Evolutionary conservation across 306 rosid genomes (phyloP), one percentile per base, ranked within the genome.

Genomic region (Vigna hirtella): DNA sequence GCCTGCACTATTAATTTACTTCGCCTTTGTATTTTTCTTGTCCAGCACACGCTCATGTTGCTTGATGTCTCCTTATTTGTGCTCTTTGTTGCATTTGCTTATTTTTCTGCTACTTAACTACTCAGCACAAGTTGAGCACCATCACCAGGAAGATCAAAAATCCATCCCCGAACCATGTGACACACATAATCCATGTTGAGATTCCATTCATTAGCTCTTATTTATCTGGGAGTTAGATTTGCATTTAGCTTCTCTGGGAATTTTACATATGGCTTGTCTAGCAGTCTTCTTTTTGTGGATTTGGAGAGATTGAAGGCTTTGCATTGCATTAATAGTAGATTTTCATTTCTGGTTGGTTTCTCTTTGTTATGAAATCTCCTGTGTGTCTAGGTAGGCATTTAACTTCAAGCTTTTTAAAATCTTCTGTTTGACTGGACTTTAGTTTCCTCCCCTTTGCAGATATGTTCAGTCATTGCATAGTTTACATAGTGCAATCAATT

Each of bases 401-500:
- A 24, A 49, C 28, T 50, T 59, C 40, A 20, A 32, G 18, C 73
- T 34, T 7, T 53, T 15, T 5, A 10, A 51, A 63, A 75, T 30
- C 20, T 36, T 34, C 42, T 56, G 36, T 65, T 78, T 70, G 59
- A 45, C 77, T 82, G 32, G 53, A 22, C 17, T 32, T 28, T 77
- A 32, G n/a, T 50, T 70, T 61, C 67, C 7, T 24, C 53, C 49
- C 43, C 56, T 82, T 79, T 90, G 81, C 96, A 91, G 97, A 66
- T 73, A 79, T 34, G 61, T 68, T 58, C 95, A 87, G 75, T 92
- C 97, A 22, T 70, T 91, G 82, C 91, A 87, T 78, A 87, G 88
- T 83, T 70, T 95, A 77, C 91, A 89, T 76, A 88, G 82, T 84
- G 88, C 94, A 79, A 86, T 87, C 89, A 87, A 81, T 40, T 92